Base-by-base conservation (phyloP, 371 early-diverging fungal genomes). In the Choanephora cucurbitarum region DNA sequence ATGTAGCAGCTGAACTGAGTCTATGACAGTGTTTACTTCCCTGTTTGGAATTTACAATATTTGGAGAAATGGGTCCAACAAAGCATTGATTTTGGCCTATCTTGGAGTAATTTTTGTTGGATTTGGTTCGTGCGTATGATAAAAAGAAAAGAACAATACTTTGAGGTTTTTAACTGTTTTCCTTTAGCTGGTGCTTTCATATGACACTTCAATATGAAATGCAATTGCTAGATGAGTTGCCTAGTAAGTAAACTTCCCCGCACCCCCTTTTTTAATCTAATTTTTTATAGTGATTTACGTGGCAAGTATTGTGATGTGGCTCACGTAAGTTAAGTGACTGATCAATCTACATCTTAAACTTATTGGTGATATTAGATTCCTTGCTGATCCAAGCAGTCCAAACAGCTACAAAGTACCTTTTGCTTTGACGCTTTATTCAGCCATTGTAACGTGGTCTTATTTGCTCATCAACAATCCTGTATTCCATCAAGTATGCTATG, bases 141-240 rank as follows among this genome's bases (percentile, higher is more conserved):
- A 17, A 28, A 28, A 28, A 28, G 7, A 28, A 28, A 28, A 5
- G 7, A 28, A 7, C 28, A 28, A 7, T 7, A 3, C 7, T 28
- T 28, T 28, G 5, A 7, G 28, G 17, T 9, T 24, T 23, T 23
- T 24, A 7, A 39, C 21, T 19, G 14, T 24, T 42, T 57, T 19
- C 44, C 44, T 46, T 11, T 57, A 73, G 83, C 11, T 83, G 84
- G 80, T 69, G 77, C 49, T 94, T 94, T 72, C 94, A 94, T 66
- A 88, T 83, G 78, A 90, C 93, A 11, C 69, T 94, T 45, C 73
- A 79, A 55, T 90, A 85, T 59, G 79, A 86, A 56, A 85, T 86
- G 79, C 92, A 91, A 65, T 71, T 93, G 55, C 67, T 88, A 39
- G 91, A 87, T 67, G 90, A 90, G 62, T 69, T 89, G 28, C 90